Base-by-base conservation (phyloP, 2,329 filamentous ascomycete genomes). In the Pseudonectria foliicola region DNA sequence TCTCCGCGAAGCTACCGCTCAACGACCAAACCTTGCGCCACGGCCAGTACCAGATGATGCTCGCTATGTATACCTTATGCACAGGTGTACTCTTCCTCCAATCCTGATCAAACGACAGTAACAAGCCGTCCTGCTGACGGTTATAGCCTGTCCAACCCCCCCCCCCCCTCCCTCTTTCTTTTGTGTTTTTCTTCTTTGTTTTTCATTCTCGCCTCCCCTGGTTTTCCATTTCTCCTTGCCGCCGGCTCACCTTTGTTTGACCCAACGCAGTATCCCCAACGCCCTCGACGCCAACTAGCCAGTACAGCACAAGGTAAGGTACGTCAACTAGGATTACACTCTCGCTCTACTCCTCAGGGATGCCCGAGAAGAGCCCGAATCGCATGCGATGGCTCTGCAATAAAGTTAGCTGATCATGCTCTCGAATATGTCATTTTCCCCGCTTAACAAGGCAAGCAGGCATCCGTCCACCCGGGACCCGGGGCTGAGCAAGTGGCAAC, bases 341-440 rank as follows among this genome's bases (percentile, higher is more conserved):
- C 18, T 21, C 5, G 18, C 18, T 21, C 18, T 50, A 52, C 37
- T 84, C 80, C 50, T 85, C 81, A 29, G 79, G 77, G 42, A 75
- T 63, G 24, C 79, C 78, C 40, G 80, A 83, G 58, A 87, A 85
- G 41, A 86, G 65, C 34, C 82, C 81, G 58, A 87, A 81, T 53
- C 82, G 75, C 73, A 86, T 80, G 41, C 82, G 80, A 62, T 87
- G 82, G 60, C 80, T 85, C 82, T 87, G 60, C 44, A 31, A 23
- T 30, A 30, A 37, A 11, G 43, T 57, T 46, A 60, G 59, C n/a
- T n/a, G n/a, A n/a, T n/a, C n/a, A n/a, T n/a, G n/a, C n/a, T n/a
- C n/a, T n/a, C n/a, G n/a, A n/a, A n/a, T n/a, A n/a, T n/a, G n/a
- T n/a, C n/a, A n/a, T n/a, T n/a, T n/a, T n/a, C n/a, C n/a, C n/a